A percentile compares a stretch with the other conserved stretches of the same genome.
Conservation (phyloP, 2,329 filamentous ascomycete species). For the Colletotrichum scovillei region DNA sequence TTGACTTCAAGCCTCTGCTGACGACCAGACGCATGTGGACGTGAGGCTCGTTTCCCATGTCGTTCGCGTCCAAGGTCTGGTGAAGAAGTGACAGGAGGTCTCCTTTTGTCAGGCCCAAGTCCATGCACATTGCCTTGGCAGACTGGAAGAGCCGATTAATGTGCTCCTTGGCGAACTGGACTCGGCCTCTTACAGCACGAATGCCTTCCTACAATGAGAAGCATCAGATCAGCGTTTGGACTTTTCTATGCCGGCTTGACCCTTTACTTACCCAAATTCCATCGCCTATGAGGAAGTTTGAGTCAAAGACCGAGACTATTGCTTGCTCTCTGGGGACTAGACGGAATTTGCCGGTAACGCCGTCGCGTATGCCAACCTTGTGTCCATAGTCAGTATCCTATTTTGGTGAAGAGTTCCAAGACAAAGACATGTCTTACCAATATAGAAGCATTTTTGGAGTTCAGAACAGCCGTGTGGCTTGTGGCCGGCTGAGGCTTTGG, state of each 20-base stretch:
- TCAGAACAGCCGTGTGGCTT: constrained; percentile 39
- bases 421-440: constrained; percentile 25
- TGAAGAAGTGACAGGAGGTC: constrained; percentile 40
- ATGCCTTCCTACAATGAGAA: constrained; percentile 39
- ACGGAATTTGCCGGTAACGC: constrained; percentile 39
- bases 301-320: constrained; percentile 43
- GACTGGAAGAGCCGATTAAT: constrained; percentile 43
- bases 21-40: constrained; percentile 45
- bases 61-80: constrained; percentile 41
- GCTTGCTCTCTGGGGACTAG: constrained; percentile 40
- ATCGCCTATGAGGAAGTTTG: constrained; percentile 43
- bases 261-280: constrained; percentile 40
- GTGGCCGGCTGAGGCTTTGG: constrained; percentile 19
- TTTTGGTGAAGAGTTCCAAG: too few relatives aligned
- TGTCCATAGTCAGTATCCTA: not conserved
- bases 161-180: constrained; percentile 44
- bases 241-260: too few relatives aligned
- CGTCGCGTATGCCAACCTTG: constrained; percentile 43
- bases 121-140: constrained; percentile 45
- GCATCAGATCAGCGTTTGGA: not conserved
- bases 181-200: constrained; percentile 38
- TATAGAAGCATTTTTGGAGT: constrained; percentile 40
- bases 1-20: constrained; percentile 42
- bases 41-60: constrained; percentile 41
- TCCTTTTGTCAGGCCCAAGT: constrained; percentile 41